Percentiles rank a stretch among this genome's conserved stretches.
Conservation (phyloP, 768 basidiomycete species). For the Lyophyllum decastes region DNA sequence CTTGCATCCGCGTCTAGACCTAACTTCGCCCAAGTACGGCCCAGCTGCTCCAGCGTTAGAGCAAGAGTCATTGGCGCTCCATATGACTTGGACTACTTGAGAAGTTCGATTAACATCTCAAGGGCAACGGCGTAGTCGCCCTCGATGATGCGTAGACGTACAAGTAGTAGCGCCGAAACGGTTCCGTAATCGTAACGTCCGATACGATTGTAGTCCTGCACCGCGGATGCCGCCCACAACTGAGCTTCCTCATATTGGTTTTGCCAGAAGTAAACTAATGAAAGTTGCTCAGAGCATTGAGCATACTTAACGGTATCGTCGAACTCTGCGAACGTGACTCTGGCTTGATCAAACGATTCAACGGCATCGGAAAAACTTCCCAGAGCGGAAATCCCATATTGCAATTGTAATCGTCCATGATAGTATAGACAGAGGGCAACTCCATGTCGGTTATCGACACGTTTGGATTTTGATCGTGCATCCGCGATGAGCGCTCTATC, state of each 20-base stretch:
- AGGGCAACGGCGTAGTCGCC: neutral
- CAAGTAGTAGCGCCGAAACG: no score
- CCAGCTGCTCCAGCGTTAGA: conserved; percentile 1
- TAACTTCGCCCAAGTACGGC: neutral
- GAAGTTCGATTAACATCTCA: neutral
- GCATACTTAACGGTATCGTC: neutral
- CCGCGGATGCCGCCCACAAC: neutral
- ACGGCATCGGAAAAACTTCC: neutral
- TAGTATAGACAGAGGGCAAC: neutral
- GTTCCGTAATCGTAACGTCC: neutral
- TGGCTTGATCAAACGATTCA: neutral
- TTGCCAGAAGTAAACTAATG: neutral
- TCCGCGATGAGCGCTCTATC: neutral
- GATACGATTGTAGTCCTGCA: neutral
- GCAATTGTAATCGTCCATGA: no score
- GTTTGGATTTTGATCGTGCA: neutral
- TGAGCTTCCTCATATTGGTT: neutral
- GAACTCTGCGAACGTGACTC: neutral
- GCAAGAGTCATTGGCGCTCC: neutral
- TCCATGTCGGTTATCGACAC: neutral
- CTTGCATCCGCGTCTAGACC: neutral
- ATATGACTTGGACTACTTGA: neutral
- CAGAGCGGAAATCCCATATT: no score
- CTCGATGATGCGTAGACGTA: no score
- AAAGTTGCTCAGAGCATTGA: neutral